Evolutionary conservation across 176 grass and related monocot genomes (phyloP).

Genomic region (Cenchrus purpureus): DNA sequence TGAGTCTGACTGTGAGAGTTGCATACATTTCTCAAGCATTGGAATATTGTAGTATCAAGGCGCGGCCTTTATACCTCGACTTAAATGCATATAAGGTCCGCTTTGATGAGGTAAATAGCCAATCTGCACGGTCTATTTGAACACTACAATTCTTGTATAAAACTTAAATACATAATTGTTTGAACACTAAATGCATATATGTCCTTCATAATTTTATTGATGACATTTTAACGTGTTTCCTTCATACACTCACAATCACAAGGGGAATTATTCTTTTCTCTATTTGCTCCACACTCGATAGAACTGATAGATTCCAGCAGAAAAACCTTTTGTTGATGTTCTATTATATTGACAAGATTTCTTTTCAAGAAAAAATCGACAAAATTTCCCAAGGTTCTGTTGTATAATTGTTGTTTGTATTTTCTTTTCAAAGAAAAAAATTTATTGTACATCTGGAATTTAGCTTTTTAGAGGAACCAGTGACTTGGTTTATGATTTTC

Average conservation of each 20-base stretch:
- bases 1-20: conserved; percentile 72
- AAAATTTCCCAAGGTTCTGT: conserved; percentile 3
- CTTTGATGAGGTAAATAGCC: conserved; percentile 81
- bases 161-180: conserved; percentile 6
- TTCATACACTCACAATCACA: not conserved
- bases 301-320: not conserved
- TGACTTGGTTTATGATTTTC: not conserved
- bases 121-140: conserved; percentile 17
- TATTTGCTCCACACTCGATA: not conserved
- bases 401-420: not conserved
- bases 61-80: conserved; percentile 85
- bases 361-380: not conserved
- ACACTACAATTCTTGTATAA: not conserved
- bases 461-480: not conserved
- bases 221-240: not conserved
- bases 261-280: not conserved
- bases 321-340: not conserved
- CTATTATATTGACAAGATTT: not conserved
- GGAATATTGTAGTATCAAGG: conserved; percentile 78
- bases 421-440: not conserved
- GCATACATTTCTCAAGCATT: conserved; percentile 90
- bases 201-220: not conserved
- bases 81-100: conserved; percentile 95
- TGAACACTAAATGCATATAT: not conserved
- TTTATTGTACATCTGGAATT: not conserved